phyloP scores from a whole-genome alignment of 495 filamentous ascomycete species.

The Neurospora sp. region DNA sequence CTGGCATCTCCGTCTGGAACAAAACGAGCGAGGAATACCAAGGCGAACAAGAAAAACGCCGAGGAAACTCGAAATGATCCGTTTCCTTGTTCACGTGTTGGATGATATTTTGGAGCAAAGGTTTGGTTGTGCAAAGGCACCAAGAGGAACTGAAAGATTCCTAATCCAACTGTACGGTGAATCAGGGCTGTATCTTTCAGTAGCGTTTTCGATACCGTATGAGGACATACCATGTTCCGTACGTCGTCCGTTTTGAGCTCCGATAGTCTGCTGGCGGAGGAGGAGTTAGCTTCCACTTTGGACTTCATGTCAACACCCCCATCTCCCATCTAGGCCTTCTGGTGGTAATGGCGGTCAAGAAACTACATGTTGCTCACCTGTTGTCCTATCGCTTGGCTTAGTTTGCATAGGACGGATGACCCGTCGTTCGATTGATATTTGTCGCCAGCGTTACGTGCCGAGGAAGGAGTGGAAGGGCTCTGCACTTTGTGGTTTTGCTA shows the following conservation, averaged over 20 bases:
- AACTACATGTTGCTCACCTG: not conserved
- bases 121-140: not conserved
- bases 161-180: not conserved
- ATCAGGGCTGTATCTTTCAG: not conserved
- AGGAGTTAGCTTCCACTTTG: not conserved
- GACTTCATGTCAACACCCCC: not conserved
- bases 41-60: not conserved
- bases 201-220: not conserved
- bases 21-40: not conserved
- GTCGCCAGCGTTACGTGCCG: not conserved
- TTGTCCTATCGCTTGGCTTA: not conserved
- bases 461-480: not conserved
- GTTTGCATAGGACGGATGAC: not conserved
- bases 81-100: not conserved
- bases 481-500: conserved; percentile 1
- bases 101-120: not conserved
- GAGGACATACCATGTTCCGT: not conserved
- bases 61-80: not conserved
- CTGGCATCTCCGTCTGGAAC: not conserved
- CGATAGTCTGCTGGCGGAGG: not conserved
- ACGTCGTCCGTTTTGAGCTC: not conserved
- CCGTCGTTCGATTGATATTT: not conserved
- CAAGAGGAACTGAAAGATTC: not conserved
- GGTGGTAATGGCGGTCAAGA: not conserved
- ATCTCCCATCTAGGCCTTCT: not conserved